Evolutionary conservation across 2,329 filamentous ascomycete genomes (phyloP).

Genomic region (Beauveria medogensis): DNA sequence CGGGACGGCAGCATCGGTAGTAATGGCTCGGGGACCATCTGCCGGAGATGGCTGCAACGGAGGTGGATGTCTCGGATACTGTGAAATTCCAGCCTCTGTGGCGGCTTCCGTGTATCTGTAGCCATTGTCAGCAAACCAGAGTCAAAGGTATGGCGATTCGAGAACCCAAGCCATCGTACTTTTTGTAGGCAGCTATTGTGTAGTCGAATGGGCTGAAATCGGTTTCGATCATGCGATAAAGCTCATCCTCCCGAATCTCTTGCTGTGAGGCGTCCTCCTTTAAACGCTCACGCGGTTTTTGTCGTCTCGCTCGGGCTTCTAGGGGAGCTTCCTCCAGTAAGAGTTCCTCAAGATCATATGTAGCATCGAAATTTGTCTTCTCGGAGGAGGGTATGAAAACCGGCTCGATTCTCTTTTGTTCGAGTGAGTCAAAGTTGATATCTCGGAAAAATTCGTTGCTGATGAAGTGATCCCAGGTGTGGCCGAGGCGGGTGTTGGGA

Average conservation of each 20-base stretch:
- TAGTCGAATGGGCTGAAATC: constrained; percentile 96
- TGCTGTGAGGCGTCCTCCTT: constrained; percentile 92
- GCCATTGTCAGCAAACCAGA: background rate
- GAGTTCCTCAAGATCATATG: constrained; percentile 91
- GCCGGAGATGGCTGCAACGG: constrained; percentile 3
- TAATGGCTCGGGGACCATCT: constrained; percentile 37
- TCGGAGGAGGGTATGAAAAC: constrained; percentile 91
- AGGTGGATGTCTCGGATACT: background rate
- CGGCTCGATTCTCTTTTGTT: constrained; percentile 80
- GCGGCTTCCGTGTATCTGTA: constrained; percentile 9
- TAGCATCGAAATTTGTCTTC: constrained; percentile 98
- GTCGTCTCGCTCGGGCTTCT: constrained; percentile 82
- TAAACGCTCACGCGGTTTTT: constrained; percentile 85
- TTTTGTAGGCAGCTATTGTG: constrained; percentile 69
- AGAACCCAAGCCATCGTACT: constrained; percentile 45
- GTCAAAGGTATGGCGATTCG: constrained; percentile 15
- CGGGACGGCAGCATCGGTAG: constrained; percentile 41
- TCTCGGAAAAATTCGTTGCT: constrained; percentile 82
- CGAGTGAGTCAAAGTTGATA: constrained; percentile 77
- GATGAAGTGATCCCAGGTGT: constrained; percentile 76
- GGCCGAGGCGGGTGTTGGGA: constrained; percentile 73
- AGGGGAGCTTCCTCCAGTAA: constrained; percentile 89
- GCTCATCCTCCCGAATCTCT: constrained; percentile 88
- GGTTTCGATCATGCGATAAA: constrained; percentile 88
- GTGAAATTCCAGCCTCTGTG: background rate